Conservation (phyloP, 441 rosid genomes). For the Jatropha podagrica region DNA sequence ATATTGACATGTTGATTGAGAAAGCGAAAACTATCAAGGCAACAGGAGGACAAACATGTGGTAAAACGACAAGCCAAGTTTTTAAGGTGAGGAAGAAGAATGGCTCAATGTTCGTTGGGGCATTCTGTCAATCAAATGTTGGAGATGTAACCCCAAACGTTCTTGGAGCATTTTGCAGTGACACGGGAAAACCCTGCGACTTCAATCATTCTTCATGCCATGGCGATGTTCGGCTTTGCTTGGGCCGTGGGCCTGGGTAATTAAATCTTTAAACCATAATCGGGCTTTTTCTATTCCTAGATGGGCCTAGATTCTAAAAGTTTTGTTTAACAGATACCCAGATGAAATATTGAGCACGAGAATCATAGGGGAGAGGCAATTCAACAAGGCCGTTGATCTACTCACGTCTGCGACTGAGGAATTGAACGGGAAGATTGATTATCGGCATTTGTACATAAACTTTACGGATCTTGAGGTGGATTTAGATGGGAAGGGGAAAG, state of each 20-base stretch:
- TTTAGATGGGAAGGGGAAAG: conserved; percentile 29
- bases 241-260: conserved; percentile 68
- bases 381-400: conserved; percentile 37
- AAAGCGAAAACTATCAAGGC: conserved; percentile 40
- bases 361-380: conserved; percentile 55
- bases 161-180: conserved; percentile 53
- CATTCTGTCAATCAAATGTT: conserved; percentile 60
- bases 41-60: conserved; percentile 46
- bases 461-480: conserved; percentile 50
- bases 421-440: conserved; percentile 46
- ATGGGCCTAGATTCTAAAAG: not conserved
- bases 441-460: conserved; percentile 45
- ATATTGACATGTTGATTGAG: conserved; percentile 13
- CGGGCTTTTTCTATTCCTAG: not conserved
- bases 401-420: conserved; percentile 38
- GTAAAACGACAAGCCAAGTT: conserved; percentile 42
- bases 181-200: conserved; percentile 50
- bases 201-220: conserved; percentile 59
- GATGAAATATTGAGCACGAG: conserved; percentile 53
- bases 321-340: conserved; percentile 38
- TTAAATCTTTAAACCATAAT: not conserved
- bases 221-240: conserved; percentile 51
- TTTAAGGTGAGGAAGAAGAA: conserved; percentile 55
- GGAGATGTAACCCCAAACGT: conserved; percentile 64
- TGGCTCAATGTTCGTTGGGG: conserved; percentile 46